phyloP scores from a whole-genome alignment of 2,329 filamentous ascomycete genomes.

The Sporothrix curviconia region DNA sequence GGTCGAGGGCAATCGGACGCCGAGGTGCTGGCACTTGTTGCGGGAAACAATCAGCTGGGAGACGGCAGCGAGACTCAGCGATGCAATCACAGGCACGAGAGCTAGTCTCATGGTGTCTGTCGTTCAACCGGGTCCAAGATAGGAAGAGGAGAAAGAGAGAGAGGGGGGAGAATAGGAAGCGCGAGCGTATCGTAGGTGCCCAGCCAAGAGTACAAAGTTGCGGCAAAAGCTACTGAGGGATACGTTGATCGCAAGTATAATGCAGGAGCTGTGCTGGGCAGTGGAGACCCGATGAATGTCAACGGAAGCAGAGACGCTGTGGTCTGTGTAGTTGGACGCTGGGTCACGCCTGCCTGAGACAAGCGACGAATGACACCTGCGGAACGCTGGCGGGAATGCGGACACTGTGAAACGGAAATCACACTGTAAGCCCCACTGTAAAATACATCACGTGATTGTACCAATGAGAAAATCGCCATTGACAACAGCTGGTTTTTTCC shows the following conservation, averaged over 20 bases:
- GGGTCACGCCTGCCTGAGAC: constrained; percentile 4
- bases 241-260: too few relatives aligned
- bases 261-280: background rate
- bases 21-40: constrained; percentile 1
- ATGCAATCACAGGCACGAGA: constrained; percentile 11
- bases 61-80: constrained; percentile 14
- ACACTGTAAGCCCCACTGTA: too few relatives aligned
- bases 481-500: background rate
- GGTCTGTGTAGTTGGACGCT: background rate
- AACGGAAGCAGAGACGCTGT: background rate
- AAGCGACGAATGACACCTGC: too few relatives aligned
- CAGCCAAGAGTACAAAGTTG: background rate
- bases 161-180: background rate
- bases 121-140: background rate
- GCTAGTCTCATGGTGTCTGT: constrained; percentile 15
- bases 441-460: background rate
- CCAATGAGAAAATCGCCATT: background rate
- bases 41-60: constrained; percentile 18
- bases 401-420: too few relatives aligned
- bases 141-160: background rate
- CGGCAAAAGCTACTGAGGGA: too few relatives aligned
- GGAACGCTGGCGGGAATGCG: too few relatives aligned
- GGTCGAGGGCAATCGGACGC: background rate
- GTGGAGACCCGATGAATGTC: constrained; percentile 12
- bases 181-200: background rate